Percentiles rank a stretch among this genome's conserved stretches.
These are phyloP conservation scores for Starmerella potacharoeniae DNA, from an alignment of 805 yeast species.

Conservation along the genomic window DNA sequence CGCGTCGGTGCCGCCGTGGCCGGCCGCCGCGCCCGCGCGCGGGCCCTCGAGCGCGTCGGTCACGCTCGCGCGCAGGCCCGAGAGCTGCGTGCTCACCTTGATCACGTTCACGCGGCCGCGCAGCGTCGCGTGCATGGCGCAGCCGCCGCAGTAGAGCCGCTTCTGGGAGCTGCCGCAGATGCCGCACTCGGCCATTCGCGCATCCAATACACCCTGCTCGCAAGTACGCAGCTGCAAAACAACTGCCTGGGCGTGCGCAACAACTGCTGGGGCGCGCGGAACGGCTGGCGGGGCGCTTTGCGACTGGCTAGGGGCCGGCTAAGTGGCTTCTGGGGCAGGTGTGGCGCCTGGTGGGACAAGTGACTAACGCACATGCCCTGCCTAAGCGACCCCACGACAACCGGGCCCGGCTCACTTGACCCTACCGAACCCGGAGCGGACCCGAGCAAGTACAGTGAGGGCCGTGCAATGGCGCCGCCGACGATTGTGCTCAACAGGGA, in stretches of 20 bases:
- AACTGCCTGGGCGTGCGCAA: too few species aligned
- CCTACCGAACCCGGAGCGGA: too few species aligned
- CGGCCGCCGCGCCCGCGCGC: neutral
- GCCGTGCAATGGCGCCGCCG: conserved; percentile 18
- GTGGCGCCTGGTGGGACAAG: too few species aligned
- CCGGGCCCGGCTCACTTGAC: too few species aligned
- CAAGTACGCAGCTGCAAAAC: too few species aligned
- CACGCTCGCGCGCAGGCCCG: conserved; percentile 13
- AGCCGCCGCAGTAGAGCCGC: conserved; percentile 22
- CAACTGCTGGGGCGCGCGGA: neutral
- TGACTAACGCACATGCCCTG: neutral
- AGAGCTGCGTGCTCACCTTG: conserved; percentile 19
- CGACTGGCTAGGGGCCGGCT: neutral
- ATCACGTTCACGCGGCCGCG: conserved; percentile 23
- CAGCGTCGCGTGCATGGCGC: conserved; percentile 18
- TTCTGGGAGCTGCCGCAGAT: conserved; percentile 20
- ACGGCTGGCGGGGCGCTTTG: neutral
- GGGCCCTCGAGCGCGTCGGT: conserved; percentile 9
- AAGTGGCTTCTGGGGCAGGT: too few species aligned
- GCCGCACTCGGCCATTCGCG: conserved; percentile 18
- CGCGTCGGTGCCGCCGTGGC: conserved; percentile 11
- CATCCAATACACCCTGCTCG: neutral
- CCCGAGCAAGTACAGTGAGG: too few species aligned
- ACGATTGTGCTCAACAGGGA: conserved; percentile 9
- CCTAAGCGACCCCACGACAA: too few species aligned